phyloP scores from a whole-genome alignment of 441 rosid genomes.

The Euphorbia neoarborescens region DNA sequence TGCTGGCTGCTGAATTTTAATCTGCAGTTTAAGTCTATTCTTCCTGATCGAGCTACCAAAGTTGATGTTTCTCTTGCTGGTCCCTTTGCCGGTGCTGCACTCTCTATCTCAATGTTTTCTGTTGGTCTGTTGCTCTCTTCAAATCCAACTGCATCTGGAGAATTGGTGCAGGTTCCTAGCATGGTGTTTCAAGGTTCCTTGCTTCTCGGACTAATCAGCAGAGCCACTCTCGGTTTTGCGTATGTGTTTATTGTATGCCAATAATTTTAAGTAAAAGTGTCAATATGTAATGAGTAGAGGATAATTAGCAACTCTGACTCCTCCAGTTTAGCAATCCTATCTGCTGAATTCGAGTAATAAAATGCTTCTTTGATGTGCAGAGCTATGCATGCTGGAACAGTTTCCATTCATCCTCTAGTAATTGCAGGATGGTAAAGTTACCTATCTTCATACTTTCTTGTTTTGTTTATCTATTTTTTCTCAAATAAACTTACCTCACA shows the following conservation, averaged over 20 bases:
- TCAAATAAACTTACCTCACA: conserved; percentile 20
- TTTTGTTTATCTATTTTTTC: not conserved
- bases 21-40: conserved; percentile 82
- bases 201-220: conserved; percentile 89
- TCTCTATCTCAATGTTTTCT: conserved; percentile 76
- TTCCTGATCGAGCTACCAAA: conserved; percentile 88
- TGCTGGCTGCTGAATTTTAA: conserved; percentile 16
- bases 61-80: conserved; percentile 88
- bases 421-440: conserved; percentile 80
- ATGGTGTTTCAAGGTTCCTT: conserved; percentile 85
- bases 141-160: conserved; percentile 60
- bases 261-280: not conserved
- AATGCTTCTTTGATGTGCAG: conserved; percentile 40
- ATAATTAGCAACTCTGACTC: conserved; percentile 2
- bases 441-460: conserved; percentile 17
- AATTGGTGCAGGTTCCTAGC: conserved; percentile 90
- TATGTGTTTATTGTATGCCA: conserved; percentile 34
- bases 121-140: conserved; percentile 83
- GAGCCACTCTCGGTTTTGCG: conserved; percentile 83
- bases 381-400: conserved; percentile 78
- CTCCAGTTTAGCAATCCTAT: conserved; percentile 16
- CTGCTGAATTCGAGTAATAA: conserved; percentile 6
- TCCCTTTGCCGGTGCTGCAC: conserved; percentile 88
- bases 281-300: conserved; percentile 11
- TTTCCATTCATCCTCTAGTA: conserved; percentile 86